Base-by-base conservation (phyloP, 352 stramenopile species). In the Phytophthora niederhauseri region DNA sequence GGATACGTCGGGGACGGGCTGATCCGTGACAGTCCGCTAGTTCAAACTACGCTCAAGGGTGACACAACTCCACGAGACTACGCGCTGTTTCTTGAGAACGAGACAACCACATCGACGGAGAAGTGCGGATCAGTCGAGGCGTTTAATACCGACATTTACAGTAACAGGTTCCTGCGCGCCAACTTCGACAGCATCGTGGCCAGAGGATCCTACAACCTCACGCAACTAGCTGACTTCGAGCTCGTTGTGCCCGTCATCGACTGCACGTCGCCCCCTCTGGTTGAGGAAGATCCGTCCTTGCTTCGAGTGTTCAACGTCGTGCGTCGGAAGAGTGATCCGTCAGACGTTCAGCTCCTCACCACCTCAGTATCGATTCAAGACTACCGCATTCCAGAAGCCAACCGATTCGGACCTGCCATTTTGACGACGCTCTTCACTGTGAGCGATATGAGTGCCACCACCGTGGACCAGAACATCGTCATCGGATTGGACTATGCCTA, bases 251-350 rank as follows among this genome's bases (percentile, higher is more conserved):
- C 77, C 4, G 70, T 88, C 1, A 72, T 88, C 11, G 77, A 88
- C 51, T 88, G 80, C 56, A 63, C 77, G 26, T 75, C 46, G 6
- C 49, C 61, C 6, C 38, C 67, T 43, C 75, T 88, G 12, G 34
- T 66, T 4, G 53, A 66, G 1, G 67, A 15, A 22, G 76, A 85
- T 56, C 56, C 58, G 14, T 76, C 73, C 1, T 57, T 74, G 5
- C 31, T 70, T 6, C 63, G 64, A 0, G 59, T 85, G n/a, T 85
- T 76, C 50, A 84, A 85, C 34, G 45, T 89, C 19, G 66, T 89
- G 3, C 78, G 71, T 12, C 61, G 54, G 15, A 71, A 72, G n/a
- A 60, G 24, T 0, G 50, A 82, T 9, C 34, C 45, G 0, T 59
- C 64, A 11, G 48, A 77, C n/a, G 46, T 88, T 0, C 64, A 61